These are phyloP conservation scores for Trypanosoma lewisi DNA, from an alignment of 208 protist species.

Conservation along the genomic window DNA sequence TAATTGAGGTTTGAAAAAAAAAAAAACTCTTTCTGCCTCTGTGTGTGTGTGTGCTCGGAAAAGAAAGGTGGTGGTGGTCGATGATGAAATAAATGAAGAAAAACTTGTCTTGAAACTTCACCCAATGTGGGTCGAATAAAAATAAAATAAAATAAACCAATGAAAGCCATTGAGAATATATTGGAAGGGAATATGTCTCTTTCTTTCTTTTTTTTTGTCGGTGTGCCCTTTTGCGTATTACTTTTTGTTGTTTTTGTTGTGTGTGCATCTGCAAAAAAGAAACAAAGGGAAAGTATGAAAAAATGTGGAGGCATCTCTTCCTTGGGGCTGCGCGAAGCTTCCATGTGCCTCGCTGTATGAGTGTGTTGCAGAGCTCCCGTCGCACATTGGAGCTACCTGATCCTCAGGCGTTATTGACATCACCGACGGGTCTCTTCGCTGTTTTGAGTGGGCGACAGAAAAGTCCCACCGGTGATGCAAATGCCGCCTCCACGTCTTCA, in stretches of 20 bases:
- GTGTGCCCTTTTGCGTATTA: slow-evolving; percentile 6
- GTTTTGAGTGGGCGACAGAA: slow-evolving; percentile 43
- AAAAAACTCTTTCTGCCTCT: not conserved
- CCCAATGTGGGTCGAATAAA: too few species aligned
- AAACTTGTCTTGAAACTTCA: too few species aligned
- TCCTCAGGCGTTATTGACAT: slow-evolving; percentile 55
- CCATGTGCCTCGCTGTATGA: not conserved
- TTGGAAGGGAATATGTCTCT: slow-evolving; percentile 18
- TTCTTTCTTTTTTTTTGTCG: not conserved
- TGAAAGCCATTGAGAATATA: too few species aligned
- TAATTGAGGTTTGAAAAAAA: slow-evolving; percentile 56
- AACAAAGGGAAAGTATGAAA: not conserved
- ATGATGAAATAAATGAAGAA: not conserved
- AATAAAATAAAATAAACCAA: too few species aligned
- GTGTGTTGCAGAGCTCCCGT: slow-evolving; percentile 3
- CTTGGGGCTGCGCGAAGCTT: not conserved
- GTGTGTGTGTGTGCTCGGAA: not conserved
- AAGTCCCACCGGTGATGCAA: not conserved
- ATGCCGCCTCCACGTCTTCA: not conserved
- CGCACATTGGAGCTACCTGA: slow-evolving; percentile 29
- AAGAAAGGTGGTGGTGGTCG: not conserved
- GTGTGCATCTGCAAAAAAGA: not conserved
- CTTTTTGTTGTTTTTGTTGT: not conserved
- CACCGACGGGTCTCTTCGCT: slow-evolving; percentile 63
- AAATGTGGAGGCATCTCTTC: not conserved